Evolutionary conservation across 1,139 yeast genomes (phyloP).

Genomic region (Taphrina populina): DNA sequence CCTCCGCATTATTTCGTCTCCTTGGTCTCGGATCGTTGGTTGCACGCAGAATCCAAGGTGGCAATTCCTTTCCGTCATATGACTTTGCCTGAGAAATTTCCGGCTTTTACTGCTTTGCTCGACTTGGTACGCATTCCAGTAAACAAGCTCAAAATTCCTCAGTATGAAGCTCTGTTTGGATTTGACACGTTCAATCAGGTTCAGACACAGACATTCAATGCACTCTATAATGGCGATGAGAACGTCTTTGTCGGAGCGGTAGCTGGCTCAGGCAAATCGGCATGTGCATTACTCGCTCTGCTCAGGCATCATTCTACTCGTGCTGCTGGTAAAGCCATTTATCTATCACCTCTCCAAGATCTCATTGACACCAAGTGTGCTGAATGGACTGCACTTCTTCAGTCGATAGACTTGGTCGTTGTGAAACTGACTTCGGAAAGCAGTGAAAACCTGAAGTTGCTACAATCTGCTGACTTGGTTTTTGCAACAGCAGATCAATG

Average conservation of each 20-base stretch:
- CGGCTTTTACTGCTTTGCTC: conserved; percentile 59
- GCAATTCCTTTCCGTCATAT: conserved; percentile 62
- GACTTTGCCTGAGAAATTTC: conserved; percentile 65
- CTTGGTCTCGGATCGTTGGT: conserved; percentile 78
- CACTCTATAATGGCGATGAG: conserved; percentile 60
- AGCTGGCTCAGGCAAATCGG: conserved; percentile 74
- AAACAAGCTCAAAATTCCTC: conserved; percentile 52
- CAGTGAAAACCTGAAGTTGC: conserved; percentile 54
- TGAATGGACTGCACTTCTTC: conserved; percentile 57
- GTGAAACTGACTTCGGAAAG: conserved; percentile 64
- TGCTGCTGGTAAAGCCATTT: conserved; percentile 63
- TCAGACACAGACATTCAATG: conserved; percentile 68
- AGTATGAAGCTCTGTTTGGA: conserved; percentile 48
- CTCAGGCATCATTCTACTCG: conserved; percentile 61
- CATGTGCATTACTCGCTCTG: conserved; percentile 70
- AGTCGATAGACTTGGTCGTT: conserved; percentile 47
- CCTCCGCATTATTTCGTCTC: conserved; percentile 79
- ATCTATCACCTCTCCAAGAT: conserved; percentile 62
- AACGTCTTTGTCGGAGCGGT: conserved; percentile 67
- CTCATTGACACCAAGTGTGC: conserved; percentile 52
- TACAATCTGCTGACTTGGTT: conserved; percentile 64
- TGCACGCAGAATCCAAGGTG: conserved; percentile 64
- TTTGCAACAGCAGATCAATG: conserved; percentile 78
- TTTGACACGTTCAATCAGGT: conserved; percentile 63
- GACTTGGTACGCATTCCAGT: conserved; percentile 56